phyloP scores from a whole-genome alignment of 805 yeast genomes.

The Ogataea allantospora region DNA sequence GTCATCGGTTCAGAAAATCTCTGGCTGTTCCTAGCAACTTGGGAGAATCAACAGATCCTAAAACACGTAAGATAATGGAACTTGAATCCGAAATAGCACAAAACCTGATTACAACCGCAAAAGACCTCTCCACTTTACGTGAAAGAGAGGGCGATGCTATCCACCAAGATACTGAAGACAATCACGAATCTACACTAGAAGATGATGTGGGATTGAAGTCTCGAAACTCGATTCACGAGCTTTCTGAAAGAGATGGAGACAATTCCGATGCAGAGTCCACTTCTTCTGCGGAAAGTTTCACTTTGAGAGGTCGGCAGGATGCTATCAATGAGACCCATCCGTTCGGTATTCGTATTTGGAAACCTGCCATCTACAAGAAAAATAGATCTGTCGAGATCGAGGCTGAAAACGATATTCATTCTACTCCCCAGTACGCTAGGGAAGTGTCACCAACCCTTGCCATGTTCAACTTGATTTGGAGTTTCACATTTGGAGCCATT shows the following conservation, averaged over 20 bases:
- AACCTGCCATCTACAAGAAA: slow-evolving; percentile 94
- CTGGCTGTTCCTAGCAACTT: not conserved
- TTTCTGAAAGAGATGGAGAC: slow-evolving; percentile 23
- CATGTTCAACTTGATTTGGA: slow-evolving; percentile 72
- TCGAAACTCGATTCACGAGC: slow-evolving; percentile 13
- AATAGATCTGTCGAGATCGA: slow-evolving; percentile 84
- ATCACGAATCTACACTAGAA: slow-evolving; percentile 11
- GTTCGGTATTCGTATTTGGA: slow-evolving; percentile 97
- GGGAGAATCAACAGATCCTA: slow-evolving; percentile 8
- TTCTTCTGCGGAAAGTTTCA: slow-evolving; percentile 74
- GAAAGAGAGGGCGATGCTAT: slow-evolving; percentile 31
- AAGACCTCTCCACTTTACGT: slow-evolving; percentile 25
- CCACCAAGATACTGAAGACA: slow-evolving; percentile 19
- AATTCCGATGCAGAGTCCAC: slow-evolving; percentile 37
- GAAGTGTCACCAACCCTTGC: slow-evolving; percentile 60
- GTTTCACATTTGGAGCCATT: slow-evolving; percentile 65
- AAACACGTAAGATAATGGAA: slow-evolving; percentile 20
- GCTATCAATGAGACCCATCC: slow-evolving; percentile 98
- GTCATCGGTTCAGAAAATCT: slow-evolving; percentile 40
- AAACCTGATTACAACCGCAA: slow-evolving; percentile 24
- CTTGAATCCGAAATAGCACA: slow-evolving; percentile 30
- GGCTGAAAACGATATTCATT: slow-evolving; percentile 93
- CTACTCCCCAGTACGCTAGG: slow-evolving; percentile 49
- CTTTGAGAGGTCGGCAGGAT: slow-evolving; percentile 87
- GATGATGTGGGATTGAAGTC: slow-evolving; percentile 14